These are phyloP conservation scores for Corylus americana DNA, from an alignment of 306 rosid species.

Conservation along the genomic window DNA sequence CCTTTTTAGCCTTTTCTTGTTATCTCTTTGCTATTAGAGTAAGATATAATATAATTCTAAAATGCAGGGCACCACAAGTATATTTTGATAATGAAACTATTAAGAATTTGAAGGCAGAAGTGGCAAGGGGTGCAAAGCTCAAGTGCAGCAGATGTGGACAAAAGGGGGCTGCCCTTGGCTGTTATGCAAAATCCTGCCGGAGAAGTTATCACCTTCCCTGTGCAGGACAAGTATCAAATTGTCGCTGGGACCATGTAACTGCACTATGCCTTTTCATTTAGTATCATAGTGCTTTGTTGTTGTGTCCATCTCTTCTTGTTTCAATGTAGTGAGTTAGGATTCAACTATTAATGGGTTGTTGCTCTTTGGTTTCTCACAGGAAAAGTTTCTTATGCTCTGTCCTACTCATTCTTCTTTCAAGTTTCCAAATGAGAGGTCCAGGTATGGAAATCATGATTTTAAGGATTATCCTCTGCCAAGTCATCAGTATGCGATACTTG, in stretches of 20 bases:
- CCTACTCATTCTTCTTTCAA: conserved; percentile 59
- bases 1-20: conserved; percentile 9
- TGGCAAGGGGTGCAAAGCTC: conserved; percentile 84
- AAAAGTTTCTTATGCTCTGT: conserved; percentile 72
- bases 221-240: conserved; percentile 64
- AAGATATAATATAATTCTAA: conserved; percentile 16
- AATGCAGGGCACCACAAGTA: conserved; percentile 91
- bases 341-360: conserved; percentile 3
- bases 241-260: conserved; percentile 76
- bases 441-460: conserved; percentile 30
- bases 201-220: conserved; percentile 86
- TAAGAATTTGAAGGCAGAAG: conserved; percentile 74
- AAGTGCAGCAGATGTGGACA: conserved; percentile 76
- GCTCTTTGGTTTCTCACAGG: conserved; percentile 48
- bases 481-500: conserved; percentile 26
- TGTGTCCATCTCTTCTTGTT: neutral
- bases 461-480: conserved; percentile 28
- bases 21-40: conserved; percentile 11
- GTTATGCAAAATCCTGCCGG: conserved; percentile 78
- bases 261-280: neutral
- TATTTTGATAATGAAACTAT: conserved; percentile 57
- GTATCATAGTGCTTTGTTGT: neutral
- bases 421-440: conserved; percentile 73
- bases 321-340: conserved; percentile 22
- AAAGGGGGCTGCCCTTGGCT: conserved; percentile 96